Base-by-base conservation (phyloP, 495 filamentous ascomycete genomes). In the Neurospora africana region DNA sequence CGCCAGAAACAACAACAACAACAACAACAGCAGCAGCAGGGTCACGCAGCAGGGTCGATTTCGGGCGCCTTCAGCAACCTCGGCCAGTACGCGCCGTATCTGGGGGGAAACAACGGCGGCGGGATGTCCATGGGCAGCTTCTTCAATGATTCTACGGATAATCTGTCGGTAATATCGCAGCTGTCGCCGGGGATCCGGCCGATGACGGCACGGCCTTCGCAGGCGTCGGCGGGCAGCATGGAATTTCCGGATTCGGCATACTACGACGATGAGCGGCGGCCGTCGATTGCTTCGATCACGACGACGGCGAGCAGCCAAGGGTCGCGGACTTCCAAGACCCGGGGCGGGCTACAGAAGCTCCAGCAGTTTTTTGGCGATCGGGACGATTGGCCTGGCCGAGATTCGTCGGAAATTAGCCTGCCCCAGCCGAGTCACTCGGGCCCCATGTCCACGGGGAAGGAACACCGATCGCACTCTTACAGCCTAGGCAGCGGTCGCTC, bases 261-360 rank as follows among this genome's bases (percentile, higher is more conserved):
- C 73, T 88, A 89, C 76, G 85, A 86, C 69, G 92, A 97, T 69
- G 89, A 92, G 72, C 86, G 95, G 69, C 87, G 96, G 69, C 96
- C 96, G 13, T 98, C 96, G 27, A 86, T 94, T 71, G 92, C 93
- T 10, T 98, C 94, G 79, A 90, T 90, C 67, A 84, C 90, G 47
- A 95, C 91, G 10, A 96, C 92, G 44, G 91, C 92, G 7, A 97
- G 94, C 78, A 98, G 95, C 74, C 89, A 91, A 71, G 95, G 94
- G 9, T 98, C 95, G 19, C 93, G 91, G 78, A 89, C 91, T 6
- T 95, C 91, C 76, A 80, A 89, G 27, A 84, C 83, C 73, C 75
- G 91, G 74, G 87, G 90, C 69, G 87, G 88, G 43, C 84, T 92
- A 69, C 86, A 91, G 80, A 93, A 92, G 80, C 79, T 95, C 47